phyloP scores from a whole-genome alignment of 345 rosid species.

The Eucalyptus erythrocorys region DNA sequence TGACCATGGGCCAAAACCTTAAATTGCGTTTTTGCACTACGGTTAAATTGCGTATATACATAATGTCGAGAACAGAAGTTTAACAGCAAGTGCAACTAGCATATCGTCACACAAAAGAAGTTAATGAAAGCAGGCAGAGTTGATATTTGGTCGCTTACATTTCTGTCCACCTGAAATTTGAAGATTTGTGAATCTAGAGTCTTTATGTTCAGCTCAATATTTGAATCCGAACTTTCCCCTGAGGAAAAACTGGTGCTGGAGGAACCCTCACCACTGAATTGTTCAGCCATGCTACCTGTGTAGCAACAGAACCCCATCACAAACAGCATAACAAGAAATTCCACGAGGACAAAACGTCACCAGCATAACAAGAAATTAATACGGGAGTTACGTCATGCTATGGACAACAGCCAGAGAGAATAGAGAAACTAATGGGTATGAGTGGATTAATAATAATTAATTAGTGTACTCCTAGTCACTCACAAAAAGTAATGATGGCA shows the following conservation, averaged over 20 bases:
- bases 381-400: neutral
- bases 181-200: constrained; percentile 72
- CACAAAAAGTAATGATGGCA: neutral
- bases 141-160: constrained; percentile 28
- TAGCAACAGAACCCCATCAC: neutral
- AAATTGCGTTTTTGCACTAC: neutral
- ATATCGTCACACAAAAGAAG: neutral
- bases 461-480: neutral
- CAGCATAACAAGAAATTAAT: neutral
- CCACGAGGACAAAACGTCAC: neutral
- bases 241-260: constrained; percentile 34
- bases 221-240: constrained; percentile 41
- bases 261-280: constrained; percentile 32
- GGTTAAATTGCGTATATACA: neutral
- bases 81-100: neutral
- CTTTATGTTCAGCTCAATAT: constrained; percentile 70
- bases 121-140: neutral
- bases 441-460: neutral
- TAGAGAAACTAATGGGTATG: neutral
- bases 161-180: constrained; percentile 56
- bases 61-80: neutral
- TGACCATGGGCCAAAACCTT: neutral
- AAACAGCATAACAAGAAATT: neutral
- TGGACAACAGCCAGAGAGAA: neutral
- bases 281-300: constrained; percentile 50